Conservation (phyloP, 2,329 filamentous ascomycete species). For the Alternaria longipes region DNA sequence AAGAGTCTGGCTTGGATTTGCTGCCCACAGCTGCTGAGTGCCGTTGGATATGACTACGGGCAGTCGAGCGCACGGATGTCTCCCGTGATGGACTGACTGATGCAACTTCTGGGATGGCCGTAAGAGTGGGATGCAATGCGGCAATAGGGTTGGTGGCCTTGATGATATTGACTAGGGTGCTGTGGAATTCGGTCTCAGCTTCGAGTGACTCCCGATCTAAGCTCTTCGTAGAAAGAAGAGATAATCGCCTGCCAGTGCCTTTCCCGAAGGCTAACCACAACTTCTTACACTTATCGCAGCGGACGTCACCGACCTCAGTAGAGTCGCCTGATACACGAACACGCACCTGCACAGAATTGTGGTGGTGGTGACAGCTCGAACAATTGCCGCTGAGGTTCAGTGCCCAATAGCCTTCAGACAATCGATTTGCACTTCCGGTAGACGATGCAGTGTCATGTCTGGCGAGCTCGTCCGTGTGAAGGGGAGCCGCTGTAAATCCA, state of each 20-base stretch:
- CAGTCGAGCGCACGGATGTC: conserved; percentile 12
- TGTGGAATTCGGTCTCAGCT: conserved; percentile 26
- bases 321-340: conserved; percentile 25
- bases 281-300: conserved; percentile 35
- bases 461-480: background rate
- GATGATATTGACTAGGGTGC: conserved; percentile 32
- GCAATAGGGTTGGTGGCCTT: conserved; percentile 27
- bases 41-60: background rate
- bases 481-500: background rate
- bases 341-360: conserved; percentile 33
- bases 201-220: conserved; percentile 30
- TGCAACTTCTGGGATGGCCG: conserved; percentile 27
- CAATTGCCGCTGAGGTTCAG: conserved; percentile 40
- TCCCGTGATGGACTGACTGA: conserved; percentile 22
- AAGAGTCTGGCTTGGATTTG: background rate
- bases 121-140: conserved; percentile 26
- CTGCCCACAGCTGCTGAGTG: background rate
- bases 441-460: conserved; percentile 32
- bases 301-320: conserved; percentile 25
- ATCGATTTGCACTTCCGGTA: conserved; percentile 24
- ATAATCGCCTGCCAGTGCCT: conserved; percentile 35
- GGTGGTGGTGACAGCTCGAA: conserved; percentile 39
- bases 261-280: conserved; percentile 40
- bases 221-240: conserved; percentile 33
- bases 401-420: conserved; percentile 32